Percentiles rank a stretch among this genome's conserved stretches.
Evolutionary conservation across 2,329 filamentous ascomycete genomes (phyloP).

Genomic region (Ascochyta koolunga): DNA sequence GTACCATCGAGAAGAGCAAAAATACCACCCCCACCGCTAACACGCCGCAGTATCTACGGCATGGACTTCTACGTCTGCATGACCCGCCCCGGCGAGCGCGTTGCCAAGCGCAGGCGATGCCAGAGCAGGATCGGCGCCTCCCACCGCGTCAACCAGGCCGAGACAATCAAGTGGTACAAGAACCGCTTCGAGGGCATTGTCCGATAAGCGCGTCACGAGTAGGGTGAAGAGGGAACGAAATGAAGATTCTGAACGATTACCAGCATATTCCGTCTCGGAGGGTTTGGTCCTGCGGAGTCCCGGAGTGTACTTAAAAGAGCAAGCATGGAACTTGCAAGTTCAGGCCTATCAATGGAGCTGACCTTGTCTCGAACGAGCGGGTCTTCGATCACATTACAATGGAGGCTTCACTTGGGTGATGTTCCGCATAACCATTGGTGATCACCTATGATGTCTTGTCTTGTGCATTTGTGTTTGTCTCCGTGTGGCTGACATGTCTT

Average conservation of each 20-base stretch:
- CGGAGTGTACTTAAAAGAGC: constrained; percentile 51
- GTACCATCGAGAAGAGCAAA: constrained; percentile 14
- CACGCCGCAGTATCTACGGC: constrained; percentile 55
- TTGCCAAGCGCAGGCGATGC: constrained; percentile 90
- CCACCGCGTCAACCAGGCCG: constrained; percentile 92
- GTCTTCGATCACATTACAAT: constrained; percentile 57
- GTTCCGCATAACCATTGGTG: constrained; percentile 64
- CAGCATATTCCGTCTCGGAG: constrained; percentile 49
- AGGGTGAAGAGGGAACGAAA: constrained; percentile 34
- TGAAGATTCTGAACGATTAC: constrained; percentile 43
- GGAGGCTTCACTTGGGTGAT: constrained; percentile 65
- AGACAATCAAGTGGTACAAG: constrained; percentile 99
- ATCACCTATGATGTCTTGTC: constrained; percentile 38
- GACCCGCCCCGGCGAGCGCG: constrained; percentile 98
- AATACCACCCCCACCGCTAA: constrained; percentile 24
- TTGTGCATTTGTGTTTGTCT: constrained; percentile 29
- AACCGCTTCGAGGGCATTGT: constrained; percentile 97
- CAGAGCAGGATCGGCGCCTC: constrained; percentile 83
- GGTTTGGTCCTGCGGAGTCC: constrained; percentile 47
- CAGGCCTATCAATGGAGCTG: constrained; percentile 55
- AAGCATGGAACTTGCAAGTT: constrained; percentile 46
- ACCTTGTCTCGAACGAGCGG: constrained; percentile 44
- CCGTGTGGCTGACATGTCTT: constrained; percentile 6
- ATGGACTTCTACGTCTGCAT: constrained; percentile 99
- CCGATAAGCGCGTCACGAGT: constrained; percentile 70